Percentiles rank a stretch among this genome's conserved stretches.
Conservation (phyloP, 495 filamentous ascomycete genomes). For the Friedmanniomyces simplex region DNA sequence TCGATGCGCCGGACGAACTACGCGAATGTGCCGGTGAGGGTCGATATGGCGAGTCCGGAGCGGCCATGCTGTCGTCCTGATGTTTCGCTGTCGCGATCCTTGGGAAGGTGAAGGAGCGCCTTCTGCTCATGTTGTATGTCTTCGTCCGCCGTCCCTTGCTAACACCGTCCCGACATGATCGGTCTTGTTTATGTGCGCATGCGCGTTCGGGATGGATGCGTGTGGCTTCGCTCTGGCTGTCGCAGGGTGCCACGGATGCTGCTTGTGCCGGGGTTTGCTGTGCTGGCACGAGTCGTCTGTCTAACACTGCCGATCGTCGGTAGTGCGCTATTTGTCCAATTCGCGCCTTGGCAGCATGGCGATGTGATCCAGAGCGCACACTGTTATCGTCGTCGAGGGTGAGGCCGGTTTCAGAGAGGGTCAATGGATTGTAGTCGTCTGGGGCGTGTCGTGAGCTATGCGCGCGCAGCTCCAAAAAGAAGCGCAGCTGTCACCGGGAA, state of each 20-base stretch:
- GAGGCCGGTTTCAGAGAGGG: neutral
- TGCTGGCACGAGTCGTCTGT: slow-evolving; percentile 12
- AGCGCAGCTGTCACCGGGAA: neutral
- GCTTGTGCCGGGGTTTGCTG: slow-evolving; percentile 1
- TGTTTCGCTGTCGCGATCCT: neutral
- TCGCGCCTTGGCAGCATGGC: neutral
- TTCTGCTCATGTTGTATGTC: slow-evolving; percentile 10
- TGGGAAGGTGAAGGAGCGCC: slow-evolving; percentile 13
- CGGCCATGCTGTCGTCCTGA: slow-evolving; percentile 1
- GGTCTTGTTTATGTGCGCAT: slow-evolving; percentile 4
- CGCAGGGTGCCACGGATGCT: slow-evolving; percentile 8
- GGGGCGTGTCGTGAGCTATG: neutral
- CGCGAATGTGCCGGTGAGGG: slow-evolving; percentile 17
- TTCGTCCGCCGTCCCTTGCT: neutral
- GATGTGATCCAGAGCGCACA: neutral
- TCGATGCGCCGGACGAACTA: slow-evolving; percentile 41
- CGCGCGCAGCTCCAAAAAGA: neutral
- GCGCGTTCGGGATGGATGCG: slow-evolving; percentile 1
- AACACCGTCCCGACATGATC: neutral
- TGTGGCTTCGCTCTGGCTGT: slow-evolving; percentile 7
- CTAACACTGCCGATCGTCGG: neutral
- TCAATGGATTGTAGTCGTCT: neutral
- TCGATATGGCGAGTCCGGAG: neutral
- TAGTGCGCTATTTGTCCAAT: neutral
- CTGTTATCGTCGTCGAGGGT: neutral